Conservation (phyloP, 495 filamentous ascomycete species). For the Aspergillus olivimuriae region DNA sequence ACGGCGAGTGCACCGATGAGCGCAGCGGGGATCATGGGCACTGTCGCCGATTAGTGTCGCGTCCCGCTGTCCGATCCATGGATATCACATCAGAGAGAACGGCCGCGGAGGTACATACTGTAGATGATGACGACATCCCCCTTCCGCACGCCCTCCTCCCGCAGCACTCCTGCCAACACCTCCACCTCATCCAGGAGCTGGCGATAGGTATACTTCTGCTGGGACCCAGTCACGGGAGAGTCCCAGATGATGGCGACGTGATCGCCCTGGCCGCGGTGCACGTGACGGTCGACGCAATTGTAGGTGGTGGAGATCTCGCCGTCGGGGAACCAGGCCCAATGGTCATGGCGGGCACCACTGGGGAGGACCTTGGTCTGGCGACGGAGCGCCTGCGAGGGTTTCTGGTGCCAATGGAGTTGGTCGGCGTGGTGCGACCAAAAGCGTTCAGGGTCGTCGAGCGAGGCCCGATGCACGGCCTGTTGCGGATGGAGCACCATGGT, state of each 20-base stretch:
- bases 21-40: conserved; percentile 94
- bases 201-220: conserved; percentile 64
- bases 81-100: not conserved
- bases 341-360: conserved; percentile 41
- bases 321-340: conserved; percentile 86
- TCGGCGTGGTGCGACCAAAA: conserved; percentile 77
- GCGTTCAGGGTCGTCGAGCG: conserved; percentile 48
- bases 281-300: conserved; percentile 88
- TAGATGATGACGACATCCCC: conserved; percentile 93
- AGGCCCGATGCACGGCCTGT: conserved; percentile 30
- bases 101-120: conserved; percentile 46
- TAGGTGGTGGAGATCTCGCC: conserved; percentile 86
- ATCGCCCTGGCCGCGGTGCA: conserved; percentile 65
- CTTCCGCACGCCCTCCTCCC: conserved; percentile 75
- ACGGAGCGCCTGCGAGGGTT: conserved; percentile 39
- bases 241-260: conserved; percentile 79
- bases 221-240: conserved; percentile 72
- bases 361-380: conserved; percentile 42
- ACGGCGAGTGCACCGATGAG: conserved; percentile 79
- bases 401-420: conserved; percentile 73
- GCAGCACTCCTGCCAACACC: conserved; percentile 71
- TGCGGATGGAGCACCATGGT: conserved; percentile 26
- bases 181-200: conserved; percentile 79
- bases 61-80: not conserved
- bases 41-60: conserved; percentile 35